Percentiles rank a stretch among this genome's conserved stretches.
These are phyloP conservation scores for Macaranga tanarius DNA, from an alignment of 441 rosid species.

Conservation along the genomic window DNA sequence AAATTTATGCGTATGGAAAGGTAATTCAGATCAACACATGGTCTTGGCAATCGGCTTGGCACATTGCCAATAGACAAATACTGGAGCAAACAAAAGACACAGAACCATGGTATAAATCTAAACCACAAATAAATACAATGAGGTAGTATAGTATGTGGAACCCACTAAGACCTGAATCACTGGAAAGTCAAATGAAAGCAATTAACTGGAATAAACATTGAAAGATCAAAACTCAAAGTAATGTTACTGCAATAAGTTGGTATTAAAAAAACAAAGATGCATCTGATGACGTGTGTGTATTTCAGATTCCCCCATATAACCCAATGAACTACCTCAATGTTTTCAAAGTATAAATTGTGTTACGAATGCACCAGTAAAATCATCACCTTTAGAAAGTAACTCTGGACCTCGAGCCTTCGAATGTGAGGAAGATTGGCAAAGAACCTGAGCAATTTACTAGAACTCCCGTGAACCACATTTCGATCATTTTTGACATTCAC, in stretches of 20 bases:
- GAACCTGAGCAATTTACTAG: slow-evolving; percentile 60
- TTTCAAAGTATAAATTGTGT: background rate
- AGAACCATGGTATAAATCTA: slow-evolving; percentile 12
- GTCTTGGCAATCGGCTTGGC: slow-evolving; percentile 52
- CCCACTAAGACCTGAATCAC: background rate
- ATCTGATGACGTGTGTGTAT: background rate
- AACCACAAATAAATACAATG: slow-evolving; percentile 15
- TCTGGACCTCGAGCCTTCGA: slow-evolving; percentile 71
- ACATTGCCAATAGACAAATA: slow-evolving; percentile 56
- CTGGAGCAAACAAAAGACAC: slow-evolving; percentile 36
- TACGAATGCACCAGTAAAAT: background rate
- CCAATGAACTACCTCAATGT: background rate
- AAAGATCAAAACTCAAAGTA: background rate
- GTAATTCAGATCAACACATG: slow-evolving; percentile 59
- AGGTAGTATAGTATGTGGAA: slow-evolving; percentile 1
- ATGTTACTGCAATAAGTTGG: background rate
- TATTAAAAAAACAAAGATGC: background rate
- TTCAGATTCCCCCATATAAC: background rate
- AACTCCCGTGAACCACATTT: slow-evolving; percentile 28
- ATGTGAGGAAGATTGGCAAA: slow-evolving; percentile 65
- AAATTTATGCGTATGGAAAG: slow-evolving; percentile 65
- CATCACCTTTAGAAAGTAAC: slow-evolving; percentile 65
- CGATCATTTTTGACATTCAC: slow-evolving; percentile 40
- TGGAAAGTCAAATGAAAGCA: background rate
- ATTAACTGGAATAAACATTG: background rate